Evolutionary conservation across 345 rosid species (phyloP).

Genomic region (Draba incana): DNA sequence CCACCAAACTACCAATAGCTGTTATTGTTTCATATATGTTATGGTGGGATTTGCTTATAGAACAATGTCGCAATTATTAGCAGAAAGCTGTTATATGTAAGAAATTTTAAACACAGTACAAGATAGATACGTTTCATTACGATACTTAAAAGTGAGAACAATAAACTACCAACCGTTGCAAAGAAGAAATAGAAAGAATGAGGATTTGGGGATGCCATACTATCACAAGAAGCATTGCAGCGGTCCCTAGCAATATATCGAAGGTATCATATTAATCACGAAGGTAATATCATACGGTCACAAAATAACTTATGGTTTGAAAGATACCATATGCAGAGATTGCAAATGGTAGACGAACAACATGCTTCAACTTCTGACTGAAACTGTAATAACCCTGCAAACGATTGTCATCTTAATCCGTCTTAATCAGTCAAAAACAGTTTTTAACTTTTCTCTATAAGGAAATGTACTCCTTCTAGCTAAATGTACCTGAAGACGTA

Average conservation of each 20-base stretch:
- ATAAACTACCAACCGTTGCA: constrained; percentile 60
- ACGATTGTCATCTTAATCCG: constrained; percentile 17
- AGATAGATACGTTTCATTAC: not conserved
- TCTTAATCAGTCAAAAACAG: not conserved
- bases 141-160: not conserved
- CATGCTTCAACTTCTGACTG: constrained; percentile 96
- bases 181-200: constrained; percentile 64
- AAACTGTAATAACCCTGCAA: constrained; percentile 93
- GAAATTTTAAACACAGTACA: not conserved
- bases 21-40: not conserved
- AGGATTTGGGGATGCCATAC: constrained; percentile 71
- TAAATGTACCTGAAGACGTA: constrained; percentile 78
- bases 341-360: constrained; percentile 90
- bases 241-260: constrained; percentile 58
- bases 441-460: not conserved
- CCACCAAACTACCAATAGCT: not conserved
- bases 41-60: not conserved
- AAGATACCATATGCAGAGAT: constrained; percentile 79
- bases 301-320: not conserved
- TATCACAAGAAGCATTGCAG: constrained; percentile 84
- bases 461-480: not conserved
- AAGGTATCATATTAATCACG: not conserved
- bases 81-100: not conserved
- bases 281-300: constrained; percentile 7
- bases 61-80: not conserved